Evolutionary conservation across 202 grass and related monocot species (phyloP).

Genomic region (Elaeis oleifera): DNA sequence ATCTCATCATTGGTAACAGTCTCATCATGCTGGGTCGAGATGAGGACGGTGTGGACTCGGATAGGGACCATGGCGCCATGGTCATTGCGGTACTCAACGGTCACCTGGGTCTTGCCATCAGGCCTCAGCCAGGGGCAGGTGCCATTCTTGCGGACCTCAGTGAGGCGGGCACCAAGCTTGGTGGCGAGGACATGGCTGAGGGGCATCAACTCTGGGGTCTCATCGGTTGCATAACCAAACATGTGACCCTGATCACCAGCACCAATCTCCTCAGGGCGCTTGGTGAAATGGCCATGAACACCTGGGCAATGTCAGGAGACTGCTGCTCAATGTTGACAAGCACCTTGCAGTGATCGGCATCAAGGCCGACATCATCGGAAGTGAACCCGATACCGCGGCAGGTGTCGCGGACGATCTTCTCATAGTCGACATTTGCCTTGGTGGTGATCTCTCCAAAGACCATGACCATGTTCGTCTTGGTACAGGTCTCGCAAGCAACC

Average conservation of each 20-base stretch:
- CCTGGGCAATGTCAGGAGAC: slow-evolving; percentile 69
- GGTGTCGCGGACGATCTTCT: slow-evolving; percentile 82
- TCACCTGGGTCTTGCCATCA: slow-evolving; percentile 89
- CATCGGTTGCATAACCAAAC: slow-evolving; percentile 80
- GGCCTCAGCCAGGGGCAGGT: slow-evolving; percentile 66
- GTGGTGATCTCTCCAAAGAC: slow-evolving; percentile 83
- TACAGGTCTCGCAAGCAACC: slow-evolving; percentile 82
- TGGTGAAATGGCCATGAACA: slow-evolving; percentile 77
- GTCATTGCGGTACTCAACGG: slow-evolving; percentile 67
- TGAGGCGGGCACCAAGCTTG: slow-evolving; percentile 66
- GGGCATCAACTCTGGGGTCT: slow-evolving; percentile 74
- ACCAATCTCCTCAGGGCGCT: slow-evolving; percentile 75
- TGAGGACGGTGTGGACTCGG: slow-evolving; percentile 66
- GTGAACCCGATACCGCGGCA: slow-evolving; percentile 59
- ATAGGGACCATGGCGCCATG: slow-evolving; percentile 71
- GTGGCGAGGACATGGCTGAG: slow-evolving; percentile 76
- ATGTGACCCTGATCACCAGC: slow-evolving; percentile 80
- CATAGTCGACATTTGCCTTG: slow-evolving; percentile 64
- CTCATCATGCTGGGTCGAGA: slow-evolving; percentile 80
- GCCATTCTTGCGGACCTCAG: slow-evolving; percentile 63
- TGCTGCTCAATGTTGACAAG: slow-evolving; percentile 83
- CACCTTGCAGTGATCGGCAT: slow-evolving; percentile 69
- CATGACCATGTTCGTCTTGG: slow-evolving; percentile 85
- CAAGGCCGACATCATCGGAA: slow-evolving; percentile 71
- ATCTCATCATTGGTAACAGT: slow-evolving; percentile 81